Evolutionary conservation across 768 basidiomycete species (phyloP).

Genomic region (Inosperma sp.): DNA sequence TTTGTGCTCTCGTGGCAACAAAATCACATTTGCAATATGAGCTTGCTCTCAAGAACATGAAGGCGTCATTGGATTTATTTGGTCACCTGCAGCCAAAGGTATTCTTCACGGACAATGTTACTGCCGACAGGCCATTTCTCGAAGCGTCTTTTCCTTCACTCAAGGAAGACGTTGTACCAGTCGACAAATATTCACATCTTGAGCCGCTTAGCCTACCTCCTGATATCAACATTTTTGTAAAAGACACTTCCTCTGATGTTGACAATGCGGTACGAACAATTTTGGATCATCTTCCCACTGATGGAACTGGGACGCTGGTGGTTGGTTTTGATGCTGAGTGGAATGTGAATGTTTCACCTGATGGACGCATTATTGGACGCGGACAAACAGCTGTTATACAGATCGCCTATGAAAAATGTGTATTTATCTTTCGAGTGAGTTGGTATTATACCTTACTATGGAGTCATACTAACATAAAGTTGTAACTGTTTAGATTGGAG

Average conservation of each 20-base stretch:
- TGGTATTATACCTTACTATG: background rate
- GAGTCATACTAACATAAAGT: no score
- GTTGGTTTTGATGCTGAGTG: slow-evolving; percentile 25
- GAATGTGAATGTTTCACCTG: slow-evolving; percentile 22
- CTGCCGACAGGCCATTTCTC: slow-evolving; percentile 23
- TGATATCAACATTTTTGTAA: slow-evolving; percentile 12
- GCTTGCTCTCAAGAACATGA: slow-evolving; percentile 21
- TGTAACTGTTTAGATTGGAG: no score
- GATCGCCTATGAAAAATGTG: slow-evolving; percentile 17
- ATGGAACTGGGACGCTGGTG: slow-evolving; percentile 9
- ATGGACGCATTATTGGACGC: slow-evolving; percentile 14
- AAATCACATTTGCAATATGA: slow-evolving; percentile 32
- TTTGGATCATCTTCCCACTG: slow-evolving; percentile 18
- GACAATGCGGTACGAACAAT: slow-evolving; percentile 16
- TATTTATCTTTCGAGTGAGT: slow-evolving; percentile 21
- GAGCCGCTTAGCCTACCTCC: slow-evolving; percentile 14
- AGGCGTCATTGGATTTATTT: slow-evolving; percentile 23
- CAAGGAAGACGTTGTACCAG: slow-evolving; percentile 7
- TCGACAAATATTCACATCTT: slow-evolving; percentile 25
- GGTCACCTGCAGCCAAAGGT: slow-evolving; percentile 21
- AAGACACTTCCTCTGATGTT: slow-evolving; percentile 11
- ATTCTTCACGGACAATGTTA: slow-evolving; percentile 30
- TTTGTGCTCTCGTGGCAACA: slow-evolving; percentile 20
- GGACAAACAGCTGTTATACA: slow-evolving; percentile 18
- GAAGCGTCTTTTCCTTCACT: slow-evolving; percentile 20